phyloP scores from a whole-genome alignment of 148 eudicot genomes.

The Cornus suecica region DNA sequence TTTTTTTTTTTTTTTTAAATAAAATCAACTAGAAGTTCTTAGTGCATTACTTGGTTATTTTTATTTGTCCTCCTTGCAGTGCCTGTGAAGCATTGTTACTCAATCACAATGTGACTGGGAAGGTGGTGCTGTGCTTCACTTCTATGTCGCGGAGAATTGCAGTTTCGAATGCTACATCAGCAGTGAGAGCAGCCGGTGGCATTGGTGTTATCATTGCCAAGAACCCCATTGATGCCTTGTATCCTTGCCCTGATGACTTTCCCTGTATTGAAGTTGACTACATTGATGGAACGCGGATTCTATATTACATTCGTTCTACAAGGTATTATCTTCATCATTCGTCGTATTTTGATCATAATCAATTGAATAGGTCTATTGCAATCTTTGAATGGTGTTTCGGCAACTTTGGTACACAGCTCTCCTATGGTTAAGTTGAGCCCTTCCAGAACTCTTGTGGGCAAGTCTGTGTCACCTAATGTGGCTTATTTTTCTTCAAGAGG shows the following conservation, averaged over 20 bases:
- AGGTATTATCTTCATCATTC: slow-evolving; percentile 13
- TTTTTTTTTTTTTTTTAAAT: not conserved
- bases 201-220: slow-evolving; percentile 22
- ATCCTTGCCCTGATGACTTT: slow-evolving; percentile 11
- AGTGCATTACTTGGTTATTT: no score
- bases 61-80: not conserved
- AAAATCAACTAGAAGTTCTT: no score
- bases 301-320: slow-evolving; percentile 21
- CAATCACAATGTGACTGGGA: slow-evolving; percentile 14
- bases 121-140: slow-evolving; percentile 26
- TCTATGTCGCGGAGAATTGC: not conserved
- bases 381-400: not conserved
- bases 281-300: slow-evolving; percentile 17
- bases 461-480: slow-evolving; percentile 10
- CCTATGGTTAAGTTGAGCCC: slow-evolving; percentile 13
- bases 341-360: not conserved
- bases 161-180: not conserved
- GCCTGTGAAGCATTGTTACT: slow-evolving; percentile 9
- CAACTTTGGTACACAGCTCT: not conserved
- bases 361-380: no score
- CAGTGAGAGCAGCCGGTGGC: slow-evolving; percentile 15
- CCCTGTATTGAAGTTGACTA: slow-evolving; percentile 23
- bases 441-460: slow-evolving; percentile 21
- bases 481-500: slow-evolving; percentile 31
- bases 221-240: not conserved